Evolutionary conservation across 257 asterid genomes (phyloP), one percentile per base, ranked within the genome.

Genomic region (Vinca minor): DNA sequence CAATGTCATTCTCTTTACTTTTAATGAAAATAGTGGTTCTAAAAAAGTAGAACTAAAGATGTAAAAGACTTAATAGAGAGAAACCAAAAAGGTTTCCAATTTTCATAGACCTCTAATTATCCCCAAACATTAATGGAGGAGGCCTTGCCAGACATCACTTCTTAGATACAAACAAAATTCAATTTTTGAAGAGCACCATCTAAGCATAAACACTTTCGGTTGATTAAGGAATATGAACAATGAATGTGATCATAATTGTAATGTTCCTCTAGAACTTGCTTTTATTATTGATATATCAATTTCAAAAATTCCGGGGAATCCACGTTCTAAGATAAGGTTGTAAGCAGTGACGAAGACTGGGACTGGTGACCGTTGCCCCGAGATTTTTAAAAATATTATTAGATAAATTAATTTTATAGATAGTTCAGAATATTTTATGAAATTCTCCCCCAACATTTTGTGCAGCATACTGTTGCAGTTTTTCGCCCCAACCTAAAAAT

Each of bases 161-260:
- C 20, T 3, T n/a, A n/a, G n/a, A n/a, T n/a, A n/a, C n/a, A n/a
- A 29, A 54, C 29, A 28, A 34, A 25, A 32, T 8, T 50, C 28
- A 13, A 7, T 1, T 4, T 12, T 41, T 41, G 59, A 29, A 54
- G 13, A 54, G 39, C 14, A 54, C 39, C 20, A 26, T 29, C 21
- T 28, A 12, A 54, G 60, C 28, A 54, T 54, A 54, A 54, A 54
- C 58, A 54, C 60, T 54, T 54, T 54, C 39, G 39, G 60, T 54
- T 28, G 39, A 28, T 14, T 26, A 29, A 28, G 21, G 13, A 54
- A 28, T 23, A 11, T 28, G 32, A 12, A 17, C 38, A 65, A 20
- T 25, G n/a, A n/a, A n/a, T n/a, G n/a, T n/a, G n/a, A n/a, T 38
- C 5, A 26, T 26, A 13, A 15, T 18, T 47, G 39, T 47, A 39